A percentile compares a stretch with the other conserved stretches of the same genome.
Evolutionary conservation across 2,329 filamentous ascomycete genomes (phyloP).

Genomic region (Tympanopsis confertula): DNA sequence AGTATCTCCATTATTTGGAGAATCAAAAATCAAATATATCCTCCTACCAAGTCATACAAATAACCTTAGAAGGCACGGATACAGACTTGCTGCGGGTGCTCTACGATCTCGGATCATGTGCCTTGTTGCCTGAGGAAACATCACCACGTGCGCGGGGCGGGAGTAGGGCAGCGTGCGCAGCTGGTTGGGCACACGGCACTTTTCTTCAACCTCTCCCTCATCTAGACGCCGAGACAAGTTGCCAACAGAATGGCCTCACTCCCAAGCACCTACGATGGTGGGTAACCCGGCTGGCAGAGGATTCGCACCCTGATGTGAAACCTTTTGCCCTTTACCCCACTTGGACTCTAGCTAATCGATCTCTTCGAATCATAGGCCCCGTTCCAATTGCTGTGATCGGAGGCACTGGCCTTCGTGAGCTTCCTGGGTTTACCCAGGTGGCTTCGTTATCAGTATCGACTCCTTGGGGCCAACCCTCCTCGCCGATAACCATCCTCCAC

Average conservation of each 20-base stretch:
- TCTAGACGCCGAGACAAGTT: neutral
- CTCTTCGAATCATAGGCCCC: neutral
- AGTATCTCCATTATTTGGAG: too few species aligned
- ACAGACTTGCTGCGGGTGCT: too few species aligned
- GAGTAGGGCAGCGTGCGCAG: too few species aligned
- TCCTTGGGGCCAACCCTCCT: neutral
- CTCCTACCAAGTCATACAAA: too few species aligned
- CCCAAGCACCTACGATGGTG: neutral
- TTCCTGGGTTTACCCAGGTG: neutral
- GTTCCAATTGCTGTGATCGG: neutral
- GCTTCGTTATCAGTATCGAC: neutral
- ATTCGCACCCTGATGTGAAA: neutral
- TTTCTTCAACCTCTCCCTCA: too few species aligned
- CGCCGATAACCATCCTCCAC: slow-evolving; percentile 1
- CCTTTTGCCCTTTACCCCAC: too few species aligned
- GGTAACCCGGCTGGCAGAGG: neutral
- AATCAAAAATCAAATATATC: too few species aligned
- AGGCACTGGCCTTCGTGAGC: neutral
- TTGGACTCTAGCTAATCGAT: neutral
- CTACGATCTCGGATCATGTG: too few species aligned
- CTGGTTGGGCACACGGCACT: too few species aligned
- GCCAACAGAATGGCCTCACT: neutral
- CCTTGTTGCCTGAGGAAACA: too few species aligned
- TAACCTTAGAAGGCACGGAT: too few species aligned
- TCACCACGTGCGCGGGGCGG: too few species aligned